A percentile compares a stretch with the other conserved stretches of the same genome.
Conservation (phyloP, 306 rosid species). For the Lathyrus aphaca region DNA sequence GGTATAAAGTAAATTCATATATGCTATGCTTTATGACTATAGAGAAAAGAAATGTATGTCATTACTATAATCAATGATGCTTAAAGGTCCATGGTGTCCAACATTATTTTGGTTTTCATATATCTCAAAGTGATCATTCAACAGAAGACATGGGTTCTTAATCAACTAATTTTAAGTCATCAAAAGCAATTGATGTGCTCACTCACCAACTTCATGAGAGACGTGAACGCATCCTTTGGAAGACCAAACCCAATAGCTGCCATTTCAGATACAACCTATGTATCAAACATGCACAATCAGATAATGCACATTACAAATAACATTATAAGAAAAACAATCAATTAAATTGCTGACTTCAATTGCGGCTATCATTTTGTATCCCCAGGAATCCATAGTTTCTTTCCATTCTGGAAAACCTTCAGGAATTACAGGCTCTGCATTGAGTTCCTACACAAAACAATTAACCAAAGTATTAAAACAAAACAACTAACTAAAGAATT, state of each 20-base stretch:
- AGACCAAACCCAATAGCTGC: conserved; percentile 95
- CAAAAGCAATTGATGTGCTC: conserved; percentile 21
- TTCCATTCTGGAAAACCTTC: conserved; percentile 91
- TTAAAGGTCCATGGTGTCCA: background rate
- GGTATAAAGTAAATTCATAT: conserved; percentile 11
- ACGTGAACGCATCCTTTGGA: conserved; percentile 89
- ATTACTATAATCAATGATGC: background rate
- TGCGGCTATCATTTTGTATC: conserved; percentile 87
- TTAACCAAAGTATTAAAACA: conserved; percentile 18
- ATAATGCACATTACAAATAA: conserved; percentile 10
- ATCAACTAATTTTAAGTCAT: background rate
- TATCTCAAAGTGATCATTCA: conserved; percentile 19
- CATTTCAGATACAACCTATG: conserved; percentile 94
- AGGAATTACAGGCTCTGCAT: conserved; percentile 89
- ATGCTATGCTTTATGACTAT: background rate
- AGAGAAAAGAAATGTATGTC: background rate
- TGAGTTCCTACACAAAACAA: conserved; percentile 69
- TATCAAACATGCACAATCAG: conserved; percentile 29
- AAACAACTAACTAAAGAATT: conserved; percentile 6
- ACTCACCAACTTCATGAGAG: conserved; percentile 88
- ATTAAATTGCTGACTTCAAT: conserved; percentile 54
- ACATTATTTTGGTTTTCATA: conserved; percentile 11
- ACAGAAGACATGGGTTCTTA: background rate
- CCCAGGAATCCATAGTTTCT: conserved; percentile 95
- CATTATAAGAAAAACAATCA: conserved; percentile 14